Conservation (phyloP, 2,329 filamentous ascomycete genomes). For the Hansfordia pulvinata region DNA sequence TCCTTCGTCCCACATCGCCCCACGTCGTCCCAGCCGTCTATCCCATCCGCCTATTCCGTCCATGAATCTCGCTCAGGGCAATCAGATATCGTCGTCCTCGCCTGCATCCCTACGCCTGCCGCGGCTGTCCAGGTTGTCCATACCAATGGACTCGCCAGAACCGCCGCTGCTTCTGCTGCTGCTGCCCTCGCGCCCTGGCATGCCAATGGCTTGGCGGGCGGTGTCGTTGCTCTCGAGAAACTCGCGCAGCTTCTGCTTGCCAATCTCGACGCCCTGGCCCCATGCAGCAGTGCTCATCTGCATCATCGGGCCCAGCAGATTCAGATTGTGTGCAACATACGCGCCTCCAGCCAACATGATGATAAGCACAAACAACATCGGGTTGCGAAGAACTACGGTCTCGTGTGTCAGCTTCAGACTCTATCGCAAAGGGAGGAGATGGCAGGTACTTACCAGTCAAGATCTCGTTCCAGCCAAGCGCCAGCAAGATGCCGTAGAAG, state of each 20-base stretch:
- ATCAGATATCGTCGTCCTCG: slow-evolving; percentile 47
- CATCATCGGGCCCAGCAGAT: slow-evolving; percentile 89
- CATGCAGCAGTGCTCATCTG: slow-evolving; percentile 89
- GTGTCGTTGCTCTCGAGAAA: slow-evolving; percentile 83
- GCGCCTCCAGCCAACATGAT: slow-evolving; percentile 62
- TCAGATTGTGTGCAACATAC: slow-evolving; percentile 86
- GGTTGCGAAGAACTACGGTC: slow-evolving; percentile 75
- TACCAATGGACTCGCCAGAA: slow-evolving; percentile 36
- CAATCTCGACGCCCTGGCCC: slow-evolving; percentile 76
- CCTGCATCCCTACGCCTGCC: slow-evolving; percentile 35
- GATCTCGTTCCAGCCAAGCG: slow-evolving; percentile 98
- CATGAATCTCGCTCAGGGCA: slow-evolving; percentile 2
- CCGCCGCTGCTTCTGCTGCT: too few relatives aligned
- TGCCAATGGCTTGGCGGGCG: slow-evolving; percentile 68
- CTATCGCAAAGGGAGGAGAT: slow-evolving; percentile 4
- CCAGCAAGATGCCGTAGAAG: slow-evolving; percentile 81
- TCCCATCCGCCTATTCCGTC: slow-evolving; percentile 3
- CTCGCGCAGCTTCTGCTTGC: slow-evolving; percentile 80
- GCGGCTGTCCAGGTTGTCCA: slow-evolving; percentile 46
- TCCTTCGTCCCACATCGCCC: too few relatives aligned
- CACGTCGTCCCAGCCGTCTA: too few relatives aligned
- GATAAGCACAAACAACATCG: slow-evolving; percentile 81
- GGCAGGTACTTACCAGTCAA: slow-evolving; percentile 59
- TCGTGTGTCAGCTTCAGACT: slow-evolving; percentile 7
- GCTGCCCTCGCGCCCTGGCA: slow-evolving; percentile 44